Percentiles rank a stretch among this genome's conserved stretches.
phyloP scores from a whole-genome alignment of 148 eudicot species.

The Cornus suecica region DNA sequence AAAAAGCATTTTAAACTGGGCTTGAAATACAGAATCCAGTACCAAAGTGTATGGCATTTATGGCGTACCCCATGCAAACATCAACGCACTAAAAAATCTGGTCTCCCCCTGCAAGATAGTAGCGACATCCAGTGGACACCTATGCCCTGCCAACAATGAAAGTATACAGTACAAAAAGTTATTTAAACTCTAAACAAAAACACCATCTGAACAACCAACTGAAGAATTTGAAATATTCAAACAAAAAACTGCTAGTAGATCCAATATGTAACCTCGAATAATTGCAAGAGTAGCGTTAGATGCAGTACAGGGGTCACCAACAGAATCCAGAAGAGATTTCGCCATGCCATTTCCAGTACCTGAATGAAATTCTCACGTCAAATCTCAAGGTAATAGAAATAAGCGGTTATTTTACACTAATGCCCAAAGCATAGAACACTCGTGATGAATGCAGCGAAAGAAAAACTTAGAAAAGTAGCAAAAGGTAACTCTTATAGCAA shows the following conservation, averaged over 20 bases:
- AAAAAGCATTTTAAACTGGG: background rate
- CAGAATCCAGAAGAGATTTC: slow-evolving; percentile 86
- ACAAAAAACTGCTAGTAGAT: background rate
- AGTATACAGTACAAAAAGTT: slow-evolving; percentile 12
- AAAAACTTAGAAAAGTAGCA: background rate
- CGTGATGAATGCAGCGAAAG: background rate
- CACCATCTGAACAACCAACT: background rate
- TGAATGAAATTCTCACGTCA: slow-evolving; percentile 25
- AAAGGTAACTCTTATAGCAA: background rate
- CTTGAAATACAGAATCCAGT: slow-evolving; percentile 3
- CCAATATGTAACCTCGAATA: slow-evolving; percentile 56
- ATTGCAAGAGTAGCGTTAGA: slow-evolving; percentile 66
- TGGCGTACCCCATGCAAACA: slow-evolving; percentile 94
- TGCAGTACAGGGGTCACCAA: slow-evolving; percentile 77
- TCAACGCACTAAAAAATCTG: slow-evolving; percentile 76
- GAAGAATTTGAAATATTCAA: background rate
- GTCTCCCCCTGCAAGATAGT: slow-evolving; percentile 76
- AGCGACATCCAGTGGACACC: slow-evolving; percentile 71
- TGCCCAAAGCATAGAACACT: background rate
- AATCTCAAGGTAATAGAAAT: background rate
- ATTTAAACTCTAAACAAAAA: slow-evolving; percentile 14
- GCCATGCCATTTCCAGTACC: slow-evolving; percentile 92
- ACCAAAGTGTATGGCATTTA: background rate
- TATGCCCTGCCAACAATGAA: slow-evolving; percentile 54
- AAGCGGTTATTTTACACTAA: background rate